A percentile compares a stretch with the other conserved stretches of the same genome.
phyloP scores from a whole-genome alignment of 179 eudicot genomes.

The Amaranthus tricolor region DNA sequence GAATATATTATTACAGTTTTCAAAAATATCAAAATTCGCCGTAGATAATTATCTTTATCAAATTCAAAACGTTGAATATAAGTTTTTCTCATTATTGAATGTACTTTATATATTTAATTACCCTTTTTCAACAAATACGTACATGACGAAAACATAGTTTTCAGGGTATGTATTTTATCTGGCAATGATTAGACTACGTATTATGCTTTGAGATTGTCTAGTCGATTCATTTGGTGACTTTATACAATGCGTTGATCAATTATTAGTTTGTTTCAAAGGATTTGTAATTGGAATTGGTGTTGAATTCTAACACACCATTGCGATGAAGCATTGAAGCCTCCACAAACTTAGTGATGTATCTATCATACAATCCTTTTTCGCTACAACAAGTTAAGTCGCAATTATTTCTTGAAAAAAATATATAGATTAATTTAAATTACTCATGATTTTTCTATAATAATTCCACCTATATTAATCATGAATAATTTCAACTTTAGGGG shows the following conservation, averaged over 20 bases:
- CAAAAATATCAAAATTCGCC: no score
- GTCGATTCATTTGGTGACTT: conserved; percentile 1
- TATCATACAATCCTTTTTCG: neutral
- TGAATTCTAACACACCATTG: neutral
- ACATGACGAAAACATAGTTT: neutral
- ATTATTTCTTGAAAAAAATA: neutral
- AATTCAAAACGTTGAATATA: no score
- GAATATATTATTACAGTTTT: no score
- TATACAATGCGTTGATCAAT: neutral
- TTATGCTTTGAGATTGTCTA: neutral
- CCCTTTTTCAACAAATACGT: no score
- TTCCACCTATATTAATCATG: no score
- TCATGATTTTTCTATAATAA: no score
- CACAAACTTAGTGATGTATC: neutral
- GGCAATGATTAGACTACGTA: neutral
- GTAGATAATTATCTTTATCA: no score
- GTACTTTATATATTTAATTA: no score
- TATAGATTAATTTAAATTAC: no score
- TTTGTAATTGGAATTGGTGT: neutral
- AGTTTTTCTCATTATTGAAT: no score
- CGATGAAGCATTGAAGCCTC: neutral
- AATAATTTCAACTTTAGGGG: no score
- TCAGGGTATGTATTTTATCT: neutral
- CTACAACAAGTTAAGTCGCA: no score
- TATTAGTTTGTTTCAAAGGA: neutral